These are phyloP conservation scores for Alternaria angustiovoidea DNA, from an alignment of 2,329 filamentous ascomycete species.

Conservation along the genomic window DNA sequence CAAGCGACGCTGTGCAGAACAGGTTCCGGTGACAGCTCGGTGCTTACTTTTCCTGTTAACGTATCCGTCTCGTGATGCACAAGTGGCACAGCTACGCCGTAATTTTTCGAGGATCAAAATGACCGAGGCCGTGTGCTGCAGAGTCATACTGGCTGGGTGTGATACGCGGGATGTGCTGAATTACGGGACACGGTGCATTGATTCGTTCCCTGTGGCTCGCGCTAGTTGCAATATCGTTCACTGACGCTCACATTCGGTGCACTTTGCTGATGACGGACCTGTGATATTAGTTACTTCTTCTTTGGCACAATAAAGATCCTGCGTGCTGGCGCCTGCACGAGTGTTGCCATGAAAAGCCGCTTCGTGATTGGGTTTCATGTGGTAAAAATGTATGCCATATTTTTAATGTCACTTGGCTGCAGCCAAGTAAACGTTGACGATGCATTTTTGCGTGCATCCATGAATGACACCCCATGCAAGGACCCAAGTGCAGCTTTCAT, in stretches of 20 bases:
- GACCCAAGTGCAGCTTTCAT: conserved; percentile 28
- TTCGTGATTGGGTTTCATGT: conserved; percentile 1
- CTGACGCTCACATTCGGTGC: conserved; percentile 11
- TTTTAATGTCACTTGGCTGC: conserved; percentile 27
- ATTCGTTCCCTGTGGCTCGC: conserved; percentile 17
- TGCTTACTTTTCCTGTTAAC: conserved; percentile 30
- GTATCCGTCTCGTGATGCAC: conserved; percentile 42
- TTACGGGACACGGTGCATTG: conserved; percentile 18
- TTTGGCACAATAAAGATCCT: conserved; percentile 3
- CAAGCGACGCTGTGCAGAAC: conserved; percentile 19
- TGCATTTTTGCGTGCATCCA: conserved; percentile 18
- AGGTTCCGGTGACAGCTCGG: conserved; percentile 22
- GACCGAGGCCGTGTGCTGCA: conserved; percentile 37
- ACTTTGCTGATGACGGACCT: conserved; percentile 8
- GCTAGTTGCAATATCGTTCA: conserved; percentile 17
- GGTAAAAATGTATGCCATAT: conserved; percentile 15
- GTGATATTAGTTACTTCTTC: conserved; percentile 10
- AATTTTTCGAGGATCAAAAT: conserved; percentile 26
- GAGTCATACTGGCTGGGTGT: conserved; percentile 31
- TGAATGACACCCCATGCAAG: conserved; percentile 34
- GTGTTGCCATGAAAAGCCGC: conserved; percentile 6
- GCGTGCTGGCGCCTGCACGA: background rate
- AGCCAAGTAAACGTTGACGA: conserved; percentile 33
- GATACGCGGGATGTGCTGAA: conserved; percentile 39
- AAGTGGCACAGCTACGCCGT: conserved; percentile 30